Percentiles rank a stretch among this genome's conserved stretches.
phyloP scores from a whole-genome alignment of 306 rosid genomes.

The Bauhinia variegata region DNA sequence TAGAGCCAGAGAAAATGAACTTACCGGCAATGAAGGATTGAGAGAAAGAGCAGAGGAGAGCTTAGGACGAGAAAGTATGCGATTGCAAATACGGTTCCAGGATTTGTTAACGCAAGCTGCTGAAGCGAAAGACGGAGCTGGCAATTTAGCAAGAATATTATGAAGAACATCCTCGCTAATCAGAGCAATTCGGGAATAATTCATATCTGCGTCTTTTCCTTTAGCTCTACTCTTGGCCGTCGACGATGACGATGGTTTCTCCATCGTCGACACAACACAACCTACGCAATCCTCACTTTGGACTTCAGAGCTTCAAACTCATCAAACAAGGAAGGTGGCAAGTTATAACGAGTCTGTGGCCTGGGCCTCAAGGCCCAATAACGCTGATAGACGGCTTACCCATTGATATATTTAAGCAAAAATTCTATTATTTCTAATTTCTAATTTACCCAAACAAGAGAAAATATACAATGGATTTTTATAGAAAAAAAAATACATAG shows the following conservation, averaged over 20 bases:
- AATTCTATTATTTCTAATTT: too few relatives aligned
- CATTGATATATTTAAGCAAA: too few relatives aligned
- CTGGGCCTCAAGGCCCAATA: background rate
- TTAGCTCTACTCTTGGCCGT: slow-evolving; percentile 18
- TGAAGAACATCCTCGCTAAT: slow-evolving; percentile 48
- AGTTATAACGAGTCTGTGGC: too few relatives aligned
- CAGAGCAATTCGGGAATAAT: background rate
- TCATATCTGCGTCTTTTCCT: background rate
- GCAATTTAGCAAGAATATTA: slow-evolving; percentile 47
- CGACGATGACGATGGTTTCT: background rate
- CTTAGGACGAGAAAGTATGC: slow-evolving; percentile 64
- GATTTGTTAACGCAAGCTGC: slow-evolving; percentile 68
- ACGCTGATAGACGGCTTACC: too few relatives aligned
- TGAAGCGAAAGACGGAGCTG: slow-evolving; percentile 63
- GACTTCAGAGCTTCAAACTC: too few relatives aligned
- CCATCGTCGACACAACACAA: slow-evolving; percentile 24
- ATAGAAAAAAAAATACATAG: too few relatives aligned
- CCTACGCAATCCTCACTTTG: background rate
- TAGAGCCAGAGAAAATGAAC: background rate
- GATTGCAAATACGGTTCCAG: slow-evolving; percentile 58
- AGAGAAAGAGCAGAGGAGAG: slow-evolving; percentile 74
- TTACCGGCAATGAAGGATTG: slow-evolving; percentile 53
- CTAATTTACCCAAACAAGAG: too few relatives aligned
- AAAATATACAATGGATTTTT: too few relatives aligned
- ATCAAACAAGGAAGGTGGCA: too few relatives aligned